Evolutionary conservation across 768 basidiomycete species (phyloP).

Genomic region (Tricholoma sp.): DNA sequence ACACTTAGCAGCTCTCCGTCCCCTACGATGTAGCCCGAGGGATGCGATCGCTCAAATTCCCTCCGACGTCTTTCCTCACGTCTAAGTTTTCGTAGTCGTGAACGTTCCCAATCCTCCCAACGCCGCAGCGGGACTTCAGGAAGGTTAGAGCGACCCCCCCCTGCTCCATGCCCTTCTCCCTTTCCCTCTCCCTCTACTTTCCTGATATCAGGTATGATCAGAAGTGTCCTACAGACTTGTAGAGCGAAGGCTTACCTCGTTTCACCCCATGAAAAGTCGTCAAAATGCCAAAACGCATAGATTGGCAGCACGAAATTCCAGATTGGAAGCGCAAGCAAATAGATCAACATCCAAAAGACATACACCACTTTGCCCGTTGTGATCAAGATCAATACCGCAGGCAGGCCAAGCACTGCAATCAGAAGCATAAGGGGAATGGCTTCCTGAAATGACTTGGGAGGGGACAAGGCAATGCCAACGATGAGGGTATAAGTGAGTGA

Average conservation of each 20-base stretch:
- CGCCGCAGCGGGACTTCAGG: constrained; percentile 84
- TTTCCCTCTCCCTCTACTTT: constrained; percentile 93
- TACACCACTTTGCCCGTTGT: constrained; percentile 95
- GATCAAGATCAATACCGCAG: constrained; percentile 86
- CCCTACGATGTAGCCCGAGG: constrained; percentile 56
- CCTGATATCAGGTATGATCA: constrained; percentile 29
- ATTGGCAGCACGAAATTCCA: constrained; percentile 95
- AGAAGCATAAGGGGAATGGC: constrained; percentile 92
- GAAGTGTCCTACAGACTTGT: neutral
- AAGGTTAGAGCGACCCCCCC: constrained; percentile 45
- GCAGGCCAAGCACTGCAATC: constrained; percentile 87
- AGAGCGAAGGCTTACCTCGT: constrained; percentile 61
- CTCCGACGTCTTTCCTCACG: constrained; percentile 78
- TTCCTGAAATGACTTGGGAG: constrained; percentile 82
- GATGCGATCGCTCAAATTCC: constrained; percentile 78
- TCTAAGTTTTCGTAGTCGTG: constrained; percentile 82
- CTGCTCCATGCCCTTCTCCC: constrained; percentile 70
- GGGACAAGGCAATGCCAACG: constrained; percentile 70
- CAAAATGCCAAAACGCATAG: constrained; percentile 99
- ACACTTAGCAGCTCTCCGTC: constrained; percentile 62
- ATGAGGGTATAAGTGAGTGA: constrained; percentile 84
- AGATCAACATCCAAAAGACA: constrained; percentile 97
- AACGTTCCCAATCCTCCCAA: constrained; percentile 99
- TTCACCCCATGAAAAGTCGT: constrained; percentile 99
- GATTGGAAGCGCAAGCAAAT: constrained; percentile 85